Base-by-base conservation (phyloP, 371 early-diverging fungal species). In the Mucor circinelloides region DNA sequence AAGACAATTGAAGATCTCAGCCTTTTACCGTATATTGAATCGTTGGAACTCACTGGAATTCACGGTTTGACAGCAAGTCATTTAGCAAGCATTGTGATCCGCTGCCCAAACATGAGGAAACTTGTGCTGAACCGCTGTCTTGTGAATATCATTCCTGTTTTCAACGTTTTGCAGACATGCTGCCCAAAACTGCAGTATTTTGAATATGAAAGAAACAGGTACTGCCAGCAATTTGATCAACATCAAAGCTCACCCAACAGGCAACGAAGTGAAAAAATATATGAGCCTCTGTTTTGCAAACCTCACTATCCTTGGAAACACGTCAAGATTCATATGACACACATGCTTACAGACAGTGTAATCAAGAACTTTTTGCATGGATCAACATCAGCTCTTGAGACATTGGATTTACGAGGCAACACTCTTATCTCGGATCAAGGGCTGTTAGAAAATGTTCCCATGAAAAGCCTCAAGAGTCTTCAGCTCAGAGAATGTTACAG, bases 31-130 rank as follows among this genome's bases (percentile, higher is more conserved):
- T 31, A 58, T 15, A 2, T 48, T 6, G n/a, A 59, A 50, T 21
- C 60, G 10, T 48, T 75, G 9, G 25, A 48, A 55, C 28, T 79
- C 0, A 46, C 66, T 1, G 58, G 73, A 3, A 69, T 75, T 58
- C 73, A 75, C 60, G 75, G 75, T 0, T 19, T 78, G 15, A 75
- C 66, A 12, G 46, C 58, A 13, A 25, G 32, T 2, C 60, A 68
- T 15, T 56, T 75, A 19, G 68, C 71, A 0, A 30, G 31, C 15
- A 63, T 75, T 19, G n/a, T 75, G 7, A 50, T 56, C 3, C 71
- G 67, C 0, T 67, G 66, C n/a, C 70, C 75, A 10, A 32, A 40
- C 13, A n/a, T 75, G 10, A 44, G 17, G 0, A 27, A 60, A 1
- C 46, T 78, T 10, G 9, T n/a, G 0, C 15, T 78, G 13, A 65